phyloP scores from a whole-genome alignment of 2,329 filamentous ascomycete species.

The Ophiosphaerella korrae region DNA sequence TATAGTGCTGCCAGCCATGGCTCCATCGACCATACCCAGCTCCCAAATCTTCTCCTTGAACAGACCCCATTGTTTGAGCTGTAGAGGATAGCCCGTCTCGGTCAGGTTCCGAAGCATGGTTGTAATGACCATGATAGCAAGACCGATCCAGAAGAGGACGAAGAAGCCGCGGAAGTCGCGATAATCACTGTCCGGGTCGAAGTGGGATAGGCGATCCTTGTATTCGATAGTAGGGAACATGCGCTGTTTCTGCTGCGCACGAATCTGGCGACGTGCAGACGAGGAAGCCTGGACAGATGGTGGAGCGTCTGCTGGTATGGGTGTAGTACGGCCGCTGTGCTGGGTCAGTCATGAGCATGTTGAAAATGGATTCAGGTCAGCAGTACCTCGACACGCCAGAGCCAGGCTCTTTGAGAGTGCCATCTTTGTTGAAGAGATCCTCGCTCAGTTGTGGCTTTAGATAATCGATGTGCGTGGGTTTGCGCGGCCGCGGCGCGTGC shows the following conservation, averaged over 20 bases:
- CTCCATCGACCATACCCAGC: constrained; percentile 77
- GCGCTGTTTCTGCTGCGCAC: constrained; percentile 78
- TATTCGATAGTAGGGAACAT: constrained; percentile 95
- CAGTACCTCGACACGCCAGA: constrained; percentile 46
- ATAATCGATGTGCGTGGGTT: constrained; percentile 41
- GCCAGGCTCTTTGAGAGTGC: constrained; percentile 25
- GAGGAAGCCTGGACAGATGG: constrained; percentile 88
- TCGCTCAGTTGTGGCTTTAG: constrained; percentile 44
- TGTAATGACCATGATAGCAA: constrained; percentile 96
- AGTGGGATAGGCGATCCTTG: constrained; percentile 87
- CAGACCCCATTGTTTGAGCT: constrained; percentile 83
- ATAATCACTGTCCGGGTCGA: constrained; percentile 90
- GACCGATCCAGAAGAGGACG: constrained; percentile 94
- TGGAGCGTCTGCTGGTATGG: constrained; percentile 86
- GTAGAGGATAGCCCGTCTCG: constrained; percentile 86
- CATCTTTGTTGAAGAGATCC: constrained; percentile 31
- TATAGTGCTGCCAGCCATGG: constrained; percentile 80
- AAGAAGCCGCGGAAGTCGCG: constrained; percentile 97
- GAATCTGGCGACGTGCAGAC: constrained; percentile 79
- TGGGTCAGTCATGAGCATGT: constrained; percentile 20
- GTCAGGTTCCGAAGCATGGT: constrained; percentile 92
- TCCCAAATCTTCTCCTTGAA: constrained; percentile 91
- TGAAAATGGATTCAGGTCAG: constrained; percentile 65
- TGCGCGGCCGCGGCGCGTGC: constrained; percentile 44
- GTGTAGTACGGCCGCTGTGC: constrained; percentile 79